Evolutionary conservation across 202 grass and related monocot genomes (phyloP).

Genomic region (Alloteropsis angusta): DNA sequence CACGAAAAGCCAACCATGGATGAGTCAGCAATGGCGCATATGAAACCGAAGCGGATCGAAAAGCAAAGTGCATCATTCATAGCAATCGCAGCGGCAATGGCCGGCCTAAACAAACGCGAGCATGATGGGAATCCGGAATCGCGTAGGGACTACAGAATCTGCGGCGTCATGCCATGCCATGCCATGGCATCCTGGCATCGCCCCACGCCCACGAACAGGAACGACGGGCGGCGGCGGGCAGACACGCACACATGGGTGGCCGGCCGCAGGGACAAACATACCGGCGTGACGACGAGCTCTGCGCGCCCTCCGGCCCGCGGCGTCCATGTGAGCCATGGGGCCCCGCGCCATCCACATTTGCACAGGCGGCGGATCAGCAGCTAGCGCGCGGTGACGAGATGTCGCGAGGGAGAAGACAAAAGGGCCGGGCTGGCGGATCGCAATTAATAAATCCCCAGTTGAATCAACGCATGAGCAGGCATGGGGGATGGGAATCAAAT

Average conservation of each 20-base stretch:
- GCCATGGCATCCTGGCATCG: no score
- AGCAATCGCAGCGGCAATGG: background rate
- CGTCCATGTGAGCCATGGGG: constrained; percentile 43
- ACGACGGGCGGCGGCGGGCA: background rate
- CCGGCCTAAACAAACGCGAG: background rate
- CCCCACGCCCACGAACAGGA: background rate
- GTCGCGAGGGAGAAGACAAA: constrained; percentile 24
- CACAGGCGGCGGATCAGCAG: background rate
- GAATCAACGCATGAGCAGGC: constrained; percentile 7
- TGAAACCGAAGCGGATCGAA: background rate
- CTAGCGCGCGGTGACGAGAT: background rate
- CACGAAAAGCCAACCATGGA: background rate
- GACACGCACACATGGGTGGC: background rate
- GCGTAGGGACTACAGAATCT: background rate
- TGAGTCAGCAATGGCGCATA: background rate
- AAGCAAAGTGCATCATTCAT: background rate
- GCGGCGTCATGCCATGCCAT: background rate
- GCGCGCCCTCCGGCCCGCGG: constrained; percentile 1
- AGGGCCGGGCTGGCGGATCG: background rate
- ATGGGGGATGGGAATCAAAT: constrained; percentile 14
- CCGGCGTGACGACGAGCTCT: constrained; percentile 38
- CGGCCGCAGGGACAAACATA: constrained; percentile 19
- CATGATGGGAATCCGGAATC: constrained; percentile 22
- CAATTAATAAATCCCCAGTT: background rate
- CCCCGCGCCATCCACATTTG: background rate